Conservation (phyloP, 1,139 yeast genomes). For the Pneumocystis sp. region DNA sequence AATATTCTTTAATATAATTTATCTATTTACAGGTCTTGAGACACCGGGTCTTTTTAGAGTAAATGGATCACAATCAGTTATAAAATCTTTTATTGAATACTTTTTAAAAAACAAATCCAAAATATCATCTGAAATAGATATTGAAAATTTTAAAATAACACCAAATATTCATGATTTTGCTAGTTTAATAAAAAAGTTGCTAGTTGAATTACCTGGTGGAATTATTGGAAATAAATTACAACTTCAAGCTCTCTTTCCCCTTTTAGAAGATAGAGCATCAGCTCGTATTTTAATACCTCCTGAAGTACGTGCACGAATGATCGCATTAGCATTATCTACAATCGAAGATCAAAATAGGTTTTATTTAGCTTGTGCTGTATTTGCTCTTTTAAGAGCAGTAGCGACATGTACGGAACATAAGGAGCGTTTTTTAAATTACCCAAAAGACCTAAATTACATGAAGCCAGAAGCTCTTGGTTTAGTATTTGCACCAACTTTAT, state of each 20-base stretch:
- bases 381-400: slow-evolving; percentile 6
- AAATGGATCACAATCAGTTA: slow-evolving; percentile 7
- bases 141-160: not conserved
- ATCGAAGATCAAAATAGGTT: slow-evolving; percentile 3
- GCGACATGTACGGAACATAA: not conserved
- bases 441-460: slow-evolving; percentile 7
- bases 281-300: slow-evolving; percentile 1
- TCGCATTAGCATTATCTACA: slow-evolving; percentile 2
- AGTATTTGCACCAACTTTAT: slow-evolving; percentile 10
- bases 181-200: slow-evolving; percentile 7
- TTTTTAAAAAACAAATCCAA: not conserved
- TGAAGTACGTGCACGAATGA: slow-evolving; percentile 2
- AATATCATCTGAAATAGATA: slow-evolving; percentile 3
- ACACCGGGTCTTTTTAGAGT: slow-evolving; percentile 10
- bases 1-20: not conserved
- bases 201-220: slow-evolving; percentile 8
- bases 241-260: not conserved
- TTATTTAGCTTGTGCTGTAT: slow-evolving; percentile 1
- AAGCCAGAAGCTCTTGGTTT: slow-evolving; percentile 7
- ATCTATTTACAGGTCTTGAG: not conserved
- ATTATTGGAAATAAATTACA: slow-evolving; percentile 6
- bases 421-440: not conserved
- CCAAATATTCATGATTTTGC: slow-evolving; percentile 9
- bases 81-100: slow-evolving; percentile 5
- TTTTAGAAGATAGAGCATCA: not conserved